Evolutionary conservation across 2,329 filamentous ascomycete genomes (phyloP).

Genomic region (Simplicillium sp.): DNA sequence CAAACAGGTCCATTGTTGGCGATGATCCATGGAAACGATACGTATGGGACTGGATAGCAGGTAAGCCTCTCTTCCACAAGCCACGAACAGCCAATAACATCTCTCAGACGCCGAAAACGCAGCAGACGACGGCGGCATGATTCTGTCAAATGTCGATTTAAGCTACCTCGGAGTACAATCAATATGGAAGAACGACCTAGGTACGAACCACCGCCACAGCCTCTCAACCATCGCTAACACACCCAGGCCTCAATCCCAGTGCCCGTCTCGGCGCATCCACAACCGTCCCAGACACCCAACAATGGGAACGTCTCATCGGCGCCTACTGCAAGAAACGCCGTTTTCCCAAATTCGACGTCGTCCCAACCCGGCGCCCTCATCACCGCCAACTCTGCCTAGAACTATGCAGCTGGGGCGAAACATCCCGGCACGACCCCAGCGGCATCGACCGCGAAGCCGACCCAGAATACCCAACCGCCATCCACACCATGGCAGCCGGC

Average conservation of each 20-base stretch:
- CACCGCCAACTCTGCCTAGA: slow-evolving; percentile 68
- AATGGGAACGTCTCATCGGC: slow-evolving; percentile 54
- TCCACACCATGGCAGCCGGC: slow-evolving; percentile 66
- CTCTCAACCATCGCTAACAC: background rate
- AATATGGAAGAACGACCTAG: slow-evolving; percentile 63
- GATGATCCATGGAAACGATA: slow-evolving; percentile 70
- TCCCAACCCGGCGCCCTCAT: slow-evolving; percentile 53
- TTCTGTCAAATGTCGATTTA: slow-evolving; percentile 57
- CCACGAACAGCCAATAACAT: no score
- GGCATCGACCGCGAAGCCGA: slow-evolving; percentile 31
- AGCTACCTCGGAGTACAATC: slow-evolving; percentile 66
- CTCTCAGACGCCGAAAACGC: slow-evolving; percentile 51
- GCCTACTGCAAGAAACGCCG: slow-evolving; percentile 54
- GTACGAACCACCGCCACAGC: slow-evolving; percentile 25
- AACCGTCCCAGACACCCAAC: slow-evolving; percentile 33
- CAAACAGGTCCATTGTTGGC: slow-evolving; percentile 56
- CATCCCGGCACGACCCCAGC: slow-evolving; percentile 32
- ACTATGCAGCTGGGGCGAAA: slow-evolving; percentile 64
- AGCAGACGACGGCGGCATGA: slow-evolving; percentile 60
- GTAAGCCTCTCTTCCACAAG: slow-evolving; percentile 28
- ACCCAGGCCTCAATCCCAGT: slow-evolving; percentile 34
- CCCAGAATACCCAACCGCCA: slow-evolving; percentile 39
- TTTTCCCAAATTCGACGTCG: slow-evolving; percentile 54
- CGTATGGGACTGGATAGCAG: slow-evolving; percentile 67
- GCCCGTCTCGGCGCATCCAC: slow-evolving; percentile 37